Evolutionary conservation across 2,329 filamentous ascomycete genomes (phyloP), one percentile per base, ranked within the genome.

Genomic region (Penicillium sp.): DNA sequence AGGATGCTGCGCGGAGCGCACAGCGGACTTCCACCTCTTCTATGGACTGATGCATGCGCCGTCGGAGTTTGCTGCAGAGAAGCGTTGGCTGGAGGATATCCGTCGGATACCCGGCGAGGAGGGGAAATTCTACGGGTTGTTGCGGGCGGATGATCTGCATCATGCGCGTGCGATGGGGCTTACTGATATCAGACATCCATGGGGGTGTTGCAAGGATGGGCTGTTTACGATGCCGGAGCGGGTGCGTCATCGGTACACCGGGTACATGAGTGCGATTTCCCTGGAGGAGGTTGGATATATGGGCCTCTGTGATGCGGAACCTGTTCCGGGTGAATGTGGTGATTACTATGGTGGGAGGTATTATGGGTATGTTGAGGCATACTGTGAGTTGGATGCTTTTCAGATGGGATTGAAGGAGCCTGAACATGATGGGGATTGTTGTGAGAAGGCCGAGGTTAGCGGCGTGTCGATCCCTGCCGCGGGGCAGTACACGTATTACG

Each of bases 181-280:
- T 6, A 23, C 9, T 1, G 23, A 55, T 15, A 42, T 50, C 16
- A 23, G 12, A 5, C 52, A 55, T 39, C 39, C 47, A 0, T 51
- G 47, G 47, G 52, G 52, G 7, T 51, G 52, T 31, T 55, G 47
- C 27, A 38, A 32, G 18, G 40, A 55, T 10, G 47, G 12, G 3
- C 18, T 23, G 18, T 39, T 46, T 29, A 32, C 21, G 4, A 29
- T 54, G 39, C 52, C 46, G 2, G 39, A 25, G 5, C 32, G 34
- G 9, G 34, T 40, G 35, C n/a, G n/a, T 9, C 52, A 54, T 39
- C 13, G n/a, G 5, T 54, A 54, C 21, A 38, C 16, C 6, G 52
- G 52, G 18, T 21, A 32, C 4, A 54, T 54, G 52, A 21, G 31
- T 25, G 52, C 46, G 16, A 4, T n/a, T 5, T 51, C 46, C 2